These are phyloP conservation scores for Filobasidium uniguttulatum DNA, from an alignment of 1,284 basidiomycete species.

Conservation along the genomic window DNA sequence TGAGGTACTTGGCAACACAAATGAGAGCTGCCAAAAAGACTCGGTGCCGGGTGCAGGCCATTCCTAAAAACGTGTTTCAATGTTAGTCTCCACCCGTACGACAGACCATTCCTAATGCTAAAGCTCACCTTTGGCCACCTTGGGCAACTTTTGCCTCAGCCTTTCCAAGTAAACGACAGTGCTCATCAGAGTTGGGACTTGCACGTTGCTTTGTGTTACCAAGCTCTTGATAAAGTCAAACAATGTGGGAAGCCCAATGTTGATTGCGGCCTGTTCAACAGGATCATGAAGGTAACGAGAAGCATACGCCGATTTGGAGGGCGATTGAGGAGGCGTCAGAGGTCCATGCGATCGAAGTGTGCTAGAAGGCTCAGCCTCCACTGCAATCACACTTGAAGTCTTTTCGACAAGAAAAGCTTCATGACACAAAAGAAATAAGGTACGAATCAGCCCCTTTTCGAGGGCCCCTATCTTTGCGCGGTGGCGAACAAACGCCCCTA, in stretches of 20 bases:
- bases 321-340: constrained; percentile 6
- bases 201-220: constrained; percentile 73
- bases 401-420: constrained; percentile 10
- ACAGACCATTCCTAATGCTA: not conserved
- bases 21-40: constrained; percentile 94
- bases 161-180: constrained; percentile 92
- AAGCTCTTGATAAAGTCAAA: constrained; percentile 77
- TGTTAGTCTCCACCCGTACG: not conserved
- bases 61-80: constrained; percentile 42
- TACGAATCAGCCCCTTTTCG: too few species aligned
- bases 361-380: constrained; percentile 6
- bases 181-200: constrained; percentile 78
- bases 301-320: not conserved
- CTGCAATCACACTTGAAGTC: constrained; percentile 7
- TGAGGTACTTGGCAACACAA: constrained; percentile 92
- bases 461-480: too few species aligned
- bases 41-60: constrained; percentile 85
- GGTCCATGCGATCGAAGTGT: too few species aligned
- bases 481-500: not conserved
- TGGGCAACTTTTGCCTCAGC: constrained; percentile 63
- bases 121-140: constrained; percentile 62
- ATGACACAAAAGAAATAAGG: not conserved
- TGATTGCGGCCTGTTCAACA: constrained; percentile 11
- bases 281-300: constrained; percentile 6
- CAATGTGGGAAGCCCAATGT: constrained; percentile 47